Evolutionary conservation across 257 asterid genomes (phyloP).

Genomic region (Solanum sejunctum): DNA sequence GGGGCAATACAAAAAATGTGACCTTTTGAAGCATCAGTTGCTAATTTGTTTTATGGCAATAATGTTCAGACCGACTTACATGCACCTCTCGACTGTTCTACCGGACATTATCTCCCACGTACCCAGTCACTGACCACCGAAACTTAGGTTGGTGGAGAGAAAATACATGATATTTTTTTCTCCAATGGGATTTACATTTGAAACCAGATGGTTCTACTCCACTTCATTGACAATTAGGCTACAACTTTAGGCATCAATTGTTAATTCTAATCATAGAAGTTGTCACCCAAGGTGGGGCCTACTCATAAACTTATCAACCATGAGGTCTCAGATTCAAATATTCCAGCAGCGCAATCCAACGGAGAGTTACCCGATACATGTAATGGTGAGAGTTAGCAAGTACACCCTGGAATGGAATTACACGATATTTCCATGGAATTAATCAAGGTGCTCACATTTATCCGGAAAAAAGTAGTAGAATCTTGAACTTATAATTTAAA

Average conservation of each 20-base stretch:
- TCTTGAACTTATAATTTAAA: background rate
- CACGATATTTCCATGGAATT: background rate
- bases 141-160: background rate
- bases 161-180: background rate
- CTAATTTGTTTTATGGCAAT: background rate
- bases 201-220: background rate
- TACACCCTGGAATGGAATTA: background rate
- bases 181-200: background rate
- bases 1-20: background rate
- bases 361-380: background rate
- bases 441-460: background rate
- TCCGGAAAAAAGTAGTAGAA: background rate
- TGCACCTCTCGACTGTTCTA: background rate
- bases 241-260: background rate
- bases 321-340: background rate
- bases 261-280: background rate
- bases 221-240: background rate
- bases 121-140: background rate
- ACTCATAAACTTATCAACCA: background rate
- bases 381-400: background rate
- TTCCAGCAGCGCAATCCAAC: background rate
- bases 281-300: background rate
- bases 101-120: background rate
- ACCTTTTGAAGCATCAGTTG: background rate
- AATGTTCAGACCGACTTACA: background rate